phyloP scores from a whole-genome alignment of 2,329 filamentous ascomycete genomes.

The Colletotrichum plurivorum region DNA sequence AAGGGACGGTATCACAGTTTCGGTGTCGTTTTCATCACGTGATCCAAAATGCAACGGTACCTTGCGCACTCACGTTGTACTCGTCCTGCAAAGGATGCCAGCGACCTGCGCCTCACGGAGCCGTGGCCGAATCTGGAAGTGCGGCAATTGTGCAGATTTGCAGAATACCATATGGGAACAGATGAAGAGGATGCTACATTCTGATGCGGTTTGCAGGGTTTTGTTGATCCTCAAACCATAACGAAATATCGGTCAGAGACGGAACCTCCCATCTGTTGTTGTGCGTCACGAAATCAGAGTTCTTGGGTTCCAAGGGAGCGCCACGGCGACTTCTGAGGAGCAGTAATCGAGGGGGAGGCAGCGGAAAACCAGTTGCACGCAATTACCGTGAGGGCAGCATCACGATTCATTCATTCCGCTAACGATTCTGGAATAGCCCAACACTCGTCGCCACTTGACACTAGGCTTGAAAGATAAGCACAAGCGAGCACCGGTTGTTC shows the following conservation, averaged over 20 bases:
- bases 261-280: not conserved
- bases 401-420: not conserved
- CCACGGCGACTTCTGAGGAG: not conserved
- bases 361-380: not conserved
- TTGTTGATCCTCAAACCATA: not conserved
- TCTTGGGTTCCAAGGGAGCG: not conserved
- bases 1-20: constrained; percentile 34
- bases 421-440: not conserved
- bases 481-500: not conserved
- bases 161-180: not conserved
- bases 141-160: constrained; percentile 6
- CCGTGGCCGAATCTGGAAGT: constrained; percentile 10
- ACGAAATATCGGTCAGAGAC: not conserved
- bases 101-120: not conserved
- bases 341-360: not conserved
- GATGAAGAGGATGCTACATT: no score
- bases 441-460: not conserved
- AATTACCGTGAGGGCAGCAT: constrained; percentile 11
- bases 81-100: not conserved
- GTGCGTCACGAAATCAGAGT: no score
- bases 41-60: constrained; percentile 26
- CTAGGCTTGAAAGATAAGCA: constrained; percentile 1
- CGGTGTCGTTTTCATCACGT: constrained; percentile 38
- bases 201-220: no score
- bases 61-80: not conserved